A percentile compares a stretch with the other conserved stretches of the same genome.
Evolutionary conservation across 805 yeast species (phyloP).

Genomic region (Sungouiella thailandica): DNA sequence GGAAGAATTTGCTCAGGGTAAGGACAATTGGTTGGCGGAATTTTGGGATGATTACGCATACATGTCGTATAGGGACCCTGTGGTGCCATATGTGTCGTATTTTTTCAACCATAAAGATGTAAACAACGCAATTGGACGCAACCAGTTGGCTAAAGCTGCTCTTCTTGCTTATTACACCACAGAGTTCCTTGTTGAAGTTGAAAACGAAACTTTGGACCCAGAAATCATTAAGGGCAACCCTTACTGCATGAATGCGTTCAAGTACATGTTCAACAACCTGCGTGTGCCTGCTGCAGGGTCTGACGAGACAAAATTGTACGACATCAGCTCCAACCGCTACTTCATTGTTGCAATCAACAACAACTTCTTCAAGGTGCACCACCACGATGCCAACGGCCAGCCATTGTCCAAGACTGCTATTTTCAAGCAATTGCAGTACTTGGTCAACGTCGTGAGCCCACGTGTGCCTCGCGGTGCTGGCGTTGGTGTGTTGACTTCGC

Average conservation of each 20-base stretch:
- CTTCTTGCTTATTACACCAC: slow-evolving; percentile 64
- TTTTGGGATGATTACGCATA: slow-evolving; percentile 96
- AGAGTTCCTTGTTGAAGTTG: slow-evolving; percentile 62
- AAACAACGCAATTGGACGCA: slow-evolving; percentile 49
- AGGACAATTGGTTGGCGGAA: slow-evolving; percentile 84
- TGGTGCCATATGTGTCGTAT: slow-evolving; percentile 91
- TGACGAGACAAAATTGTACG: slow-evolving; percentile 59
- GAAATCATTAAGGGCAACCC: slow-evolving; percentile 76
- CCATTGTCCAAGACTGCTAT: slow-evolving; percentile 45
- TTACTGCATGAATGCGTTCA: slow-evolving; percentile 93
- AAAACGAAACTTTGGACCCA: slow-evolving; percentile 69
- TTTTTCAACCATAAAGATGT: slow-evolving; percentile 80
- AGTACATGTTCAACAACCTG: slow-evolving; percentile 83
- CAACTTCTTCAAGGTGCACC: slow-evolving; percentile 72
- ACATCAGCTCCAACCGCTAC: slow-evolving; percentile 52
- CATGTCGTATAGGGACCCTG: slow-evolving; percentile 85
- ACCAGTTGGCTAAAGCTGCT: slow-evolving; percentile 71
- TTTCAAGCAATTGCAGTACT: slow-evolving; percentile 53
- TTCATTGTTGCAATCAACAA: slow-evolving; percentile 70
- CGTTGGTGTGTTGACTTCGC: slow-evolving; percentile 74
- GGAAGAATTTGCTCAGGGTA: slow-evolving; percentile 47
- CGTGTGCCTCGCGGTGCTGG: slow-evolving; percentile 42
- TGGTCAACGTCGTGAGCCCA: slow-evolving; percentile 38
- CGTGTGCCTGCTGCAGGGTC: slow-evolving; percentile 66
- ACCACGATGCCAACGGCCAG: slow-evolving; percentile 44